Base-by-base conservation (phyloP, 768 basidiomycete genomes). In the Collybiopsis luxurians region DNA sequence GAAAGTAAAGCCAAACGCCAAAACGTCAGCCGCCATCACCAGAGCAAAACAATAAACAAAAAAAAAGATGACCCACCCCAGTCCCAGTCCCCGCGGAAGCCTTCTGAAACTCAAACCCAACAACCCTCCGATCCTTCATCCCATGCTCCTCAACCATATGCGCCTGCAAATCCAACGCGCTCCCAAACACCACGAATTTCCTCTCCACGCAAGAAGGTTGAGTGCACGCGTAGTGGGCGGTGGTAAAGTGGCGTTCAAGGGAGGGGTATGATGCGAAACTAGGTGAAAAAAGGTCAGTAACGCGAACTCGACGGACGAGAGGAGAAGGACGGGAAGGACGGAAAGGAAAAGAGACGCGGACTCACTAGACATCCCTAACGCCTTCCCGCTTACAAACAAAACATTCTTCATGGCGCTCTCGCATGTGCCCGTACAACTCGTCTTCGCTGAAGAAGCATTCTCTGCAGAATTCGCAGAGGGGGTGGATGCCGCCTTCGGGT, bases 131-230 rank as follows among this genome's bases (percentile, higher is more conserved):
- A 51, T 34, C 31, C 30, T 85, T 85, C 0, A 78, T 81, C 9
- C 86, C 89, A 59, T 95, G 93, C 52, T 85, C 87, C 53, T 90
- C 86, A 10, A 98, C 87, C 73, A 89, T 87, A 68, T 99, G 97
- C 0, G 87, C 96, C 69, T 94, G 85, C 36, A 98, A 83, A 67
- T 99, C 97, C 11, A 99, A 74, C 13, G 83, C 78, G 3, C 88
- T 87, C 39, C 85, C 84, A 69, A 98, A 98, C 12, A 98, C 97
- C 59, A 98, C 90, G 61, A 99, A 99, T 72, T 97, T 98, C 63
- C 84, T 87, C 4, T 84, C 85, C 44, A 87, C 83, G 66, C 96
- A 99, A 38, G 76, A 67, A 0, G 84, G 60, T 56, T 92, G 86
- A 2, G 73, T 76, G 69, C 96, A 99, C 4, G 89, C 87, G 68